Percentiles rank a stretch among this genome's conserved stretches.
phyloP scores from a whole-genome alignment of 2,329 filamentous ascomycete genomes.

The Claviceps sp. region DNA sequence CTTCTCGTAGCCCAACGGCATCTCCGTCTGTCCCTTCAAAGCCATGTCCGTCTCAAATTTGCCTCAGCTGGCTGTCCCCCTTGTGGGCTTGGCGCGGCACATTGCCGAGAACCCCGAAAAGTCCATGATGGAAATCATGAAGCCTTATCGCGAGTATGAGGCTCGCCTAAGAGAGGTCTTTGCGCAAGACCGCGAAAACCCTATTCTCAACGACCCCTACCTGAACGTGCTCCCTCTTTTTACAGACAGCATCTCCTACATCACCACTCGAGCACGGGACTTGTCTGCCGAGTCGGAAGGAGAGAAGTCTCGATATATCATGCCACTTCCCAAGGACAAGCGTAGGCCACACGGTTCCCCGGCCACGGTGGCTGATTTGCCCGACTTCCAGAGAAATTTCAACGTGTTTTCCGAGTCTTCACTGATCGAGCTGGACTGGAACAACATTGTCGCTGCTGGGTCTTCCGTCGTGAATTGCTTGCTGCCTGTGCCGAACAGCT shows the following conservation, averaged over 20 bases:
- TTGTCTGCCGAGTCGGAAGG: conserved; percentile 42
- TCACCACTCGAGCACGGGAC: conserved; percentile 51
- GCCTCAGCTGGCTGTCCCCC: conserved; percentile 33
- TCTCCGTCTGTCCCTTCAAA: not conserved
- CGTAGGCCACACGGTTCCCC: conserved; percentile 49
- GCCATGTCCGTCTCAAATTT: conserved; percentile 25
- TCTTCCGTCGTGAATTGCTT: conserved; percentile 71
- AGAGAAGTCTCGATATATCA: conserved; percentile 54
- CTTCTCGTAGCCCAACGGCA: too few relatives aligned
- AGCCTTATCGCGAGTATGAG: conserved; percentile 57
- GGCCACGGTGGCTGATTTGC: conserved; percentile 53
- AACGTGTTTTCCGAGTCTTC: conserved; percentile 70
- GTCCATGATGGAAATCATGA: conserved; percentile 43
- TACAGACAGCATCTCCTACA: conserved; percentile 36
- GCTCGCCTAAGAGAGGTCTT: conserved; percentile 52
- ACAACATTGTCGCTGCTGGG: conserved; percentile 68
- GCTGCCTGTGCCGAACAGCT: conserved; percentile 52
- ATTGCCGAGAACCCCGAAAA: conserved; percentile 39
- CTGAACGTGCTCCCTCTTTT: conserved; percentile 58
- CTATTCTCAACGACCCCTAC: conserved; percentile 39
- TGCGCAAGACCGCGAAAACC: conserved; percentile 52
- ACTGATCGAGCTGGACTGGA: conserved; percentile 65
- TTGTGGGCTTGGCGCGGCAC: conserved; percentile 34
- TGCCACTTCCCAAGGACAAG: conserved; percentile 48
- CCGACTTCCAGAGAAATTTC: conserved; percentile 69